Evolutionary conservation across 257 asterid species (phyloP).

Genomic region (Solanum piurae): DNA sequence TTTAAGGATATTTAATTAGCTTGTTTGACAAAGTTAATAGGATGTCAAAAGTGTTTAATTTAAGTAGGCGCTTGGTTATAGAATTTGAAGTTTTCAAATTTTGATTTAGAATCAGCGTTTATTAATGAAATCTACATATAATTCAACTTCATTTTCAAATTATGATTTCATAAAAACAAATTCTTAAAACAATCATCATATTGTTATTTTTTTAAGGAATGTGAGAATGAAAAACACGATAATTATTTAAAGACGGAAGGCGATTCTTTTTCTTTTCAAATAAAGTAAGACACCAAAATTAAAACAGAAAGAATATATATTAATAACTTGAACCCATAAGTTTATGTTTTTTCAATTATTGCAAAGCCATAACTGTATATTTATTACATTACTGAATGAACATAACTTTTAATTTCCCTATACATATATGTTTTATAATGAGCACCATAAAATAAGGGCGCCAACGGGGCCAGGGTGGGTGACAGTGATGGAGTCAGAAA

Average conservation of each 20-base stretch:
- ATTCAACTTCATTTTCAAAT: too few species aligned
- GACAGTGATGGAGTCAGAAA: rapidly evolving
- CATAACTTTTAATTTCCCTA: neutral
- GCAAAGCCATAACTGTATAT: neutral
- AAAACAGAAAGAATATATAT: rapidly evolving
- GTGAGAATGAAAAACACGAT: neutral
- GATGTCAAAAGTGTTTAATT: neutral
- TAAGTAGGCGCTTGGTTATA: neutral
- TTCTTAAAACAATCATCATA: too few species aligned
- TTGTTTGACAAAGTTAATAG: neutral
- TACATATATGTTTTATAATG: neutral
- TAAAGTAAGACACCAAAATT: neutral
- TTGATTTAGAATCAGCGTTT: neutral
- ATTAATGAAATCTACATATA: neutral
- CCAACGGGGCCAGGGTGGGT: neutral
- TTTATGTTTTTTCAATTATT: neutral
- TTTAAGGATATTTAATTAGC: neutral
- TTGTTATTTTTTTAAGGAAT: neutral
- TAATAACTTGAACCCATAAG: neutral
- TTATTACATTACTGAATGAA: neutral
- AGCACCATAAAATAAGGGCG: neutral
- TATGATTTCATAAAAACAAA: too few species aligned
- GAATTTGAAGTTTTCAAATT: neutral
- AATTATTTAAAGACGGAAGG: too few species aligned
- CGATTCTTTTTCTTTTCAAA: too few species aligned